Evolutionary conservation across 2,329 filamentous ascomycete species (phyloP), one percentile per base, ranked within the genome.

Genomic region (Lachnellula suecica): DNA sequence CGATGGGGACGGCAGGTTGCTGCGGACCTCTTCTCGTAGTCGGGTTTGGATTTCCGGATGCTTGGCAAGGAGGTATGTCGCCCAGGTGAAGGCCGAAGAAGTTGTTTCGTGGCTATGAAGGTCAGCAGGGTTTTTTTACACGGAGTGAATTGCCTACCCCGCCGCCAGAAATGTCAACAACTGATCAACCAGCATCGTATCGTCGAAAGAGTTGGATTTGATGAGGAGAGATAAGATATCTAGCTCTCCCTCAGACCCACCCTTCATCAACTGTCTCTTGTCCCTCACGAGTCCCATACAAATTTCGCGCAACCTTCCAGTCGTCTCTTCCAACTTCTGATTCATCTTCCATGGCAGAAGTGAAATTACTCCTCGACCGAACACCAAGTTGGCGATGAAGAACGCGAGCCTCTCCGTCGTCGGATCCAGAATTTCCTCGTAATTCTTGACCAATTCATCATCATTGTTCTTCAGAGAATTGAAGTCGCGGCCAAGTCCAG

Each of bases 181-280:
- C 71, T 96, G 91, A 68, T 94, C 88, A 31, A 91, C 82, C n/a
- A 96, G 80, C 54, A 90, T 84, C 44, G 91, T 87, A 57, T 94
- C 89, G 11, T 73, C 80, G 70, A 95, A 94, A 5, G 77, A 83
- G 43, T 88, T 88, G 35, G 84, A 90, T 66, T 86, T 81, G 44
- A 96, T 74, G 15, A 91, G 91, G 0, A 93, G 87, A 1, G 87
- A 90, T 29, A 96, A 75, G 52, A 96, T 94, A 68, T 96, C 91
- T 7, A 82, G 69, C 42, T 84, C 83, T 1, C 71, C 71, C 22
- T 71, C 69, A 53, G 79, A 73, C 53, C 78, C 75, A 54, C 73
- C 71, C 31, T 73, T 70, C 20, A 85, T 64, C 43, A 76, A 75
- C 4, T 71, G 75, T 63, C 86, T 85, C 74, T 95, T 96, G 56